Base-by-base conservation (phyloP, 106 monocot species). In the Vanilla planifolia region DNA sequence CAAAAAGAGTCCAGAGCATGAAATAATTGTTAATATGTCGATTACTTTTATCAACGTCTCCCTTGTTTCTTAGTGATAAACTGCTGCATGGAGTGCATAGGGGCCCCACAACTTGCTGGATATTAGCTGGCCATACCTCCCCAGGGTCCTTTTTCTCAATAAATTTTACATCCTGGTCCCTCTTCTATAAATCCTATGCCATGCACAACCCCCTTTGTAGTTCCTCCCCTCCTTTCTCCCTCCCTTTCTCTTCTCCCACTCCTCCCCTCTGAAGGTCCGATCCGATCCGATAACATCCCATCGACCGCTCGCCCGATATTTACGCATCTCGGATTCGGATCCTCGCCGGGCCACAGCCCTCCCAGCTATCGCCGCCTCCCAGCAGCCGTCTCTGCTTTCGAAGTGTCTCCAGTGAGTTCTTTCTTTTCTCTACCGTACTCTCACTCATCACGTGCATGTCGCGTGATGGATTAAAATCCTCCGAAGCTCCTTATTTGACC, bases 81-180 rank as follows among this genome's bases (percentile, higher is more conserved):
- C 44, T 48, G 9, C 24, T 48, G 23, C 24, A 25, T 48, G 48
- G 48, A 21, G 48, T 48, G 48, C 8, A 2, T 6, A 1, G 24
- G 48, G 24, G 24, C 48, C 39, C 48, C 6, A 6, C 48, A 48
- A 48, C 21, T 24, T 1, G 24, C 48, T 48, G 48, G 23, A 48
- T 48, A 48, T 48, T 48, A 48, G 48, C 48, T 48, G 48, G 6
- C 48, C 6, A 48, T 48, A n/a, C n/a, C 10, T 10, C 25, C 48
- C 25, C 48, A 48, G 44, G 1, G 44, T 45, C 44, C 42, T 11
- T 42, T 42, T 42, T 42, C 42, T 10, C 3, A 42, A 14, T 11
- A 14, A 14, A 0, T 14, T 42, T 45, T 45, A 17, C n/a, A 4
- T 44, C 1, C n/a, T n/a, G 1, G 3, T 44, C n/a, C 44, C 44